Conservation (phyloP, 176 grass and related monocot species). For the Rhynchospora pubera region DNA sequence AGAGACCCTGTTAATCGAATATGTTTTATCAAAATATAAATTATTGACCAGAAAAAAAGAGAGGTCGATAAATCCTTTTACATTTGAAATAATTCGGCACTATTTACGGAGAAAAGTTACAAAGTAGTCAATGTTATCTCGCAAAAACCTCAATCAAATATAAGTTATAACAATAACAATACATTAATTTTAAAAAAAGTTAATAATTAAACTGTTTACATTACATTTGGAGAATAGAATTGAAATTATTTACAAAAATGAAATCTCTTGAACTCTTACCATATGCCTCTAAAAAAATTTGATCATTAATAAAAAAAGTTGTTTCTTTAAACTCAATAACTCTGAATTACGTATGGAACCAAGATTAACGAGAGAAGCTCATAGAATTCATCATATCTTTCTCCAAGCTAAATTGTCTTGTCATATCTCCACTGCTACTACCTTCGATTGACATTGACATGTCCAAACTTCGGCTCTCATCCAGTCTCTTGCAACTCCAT, state of each 20-base stretch:
- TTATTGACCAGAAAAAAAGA: neutral
- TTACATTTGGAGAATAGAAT: too few relatives aligned
- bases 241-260: neutral
- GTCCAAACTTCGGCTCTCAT: neutral
- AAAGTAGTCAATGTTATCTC: neutral
- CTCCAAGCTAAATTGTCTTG: conserved; percentile 32
- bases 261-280: neutral
- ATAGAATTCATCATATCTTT: conserved; percentile 31
- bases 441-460: conserved; percentile 13
- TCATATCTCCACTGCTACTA: neutral
- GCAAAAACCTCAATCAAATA: too few relatives aligned
- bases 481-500: neutral
- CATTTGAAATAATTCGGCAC: neutral
- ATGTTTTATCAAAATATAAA: neutral
- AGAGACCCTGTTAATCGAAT: neutral
- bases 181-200: too few relatives aligned
- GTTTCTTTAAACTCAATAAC: neutral
- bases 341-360: neutral
- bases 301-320: neutral
- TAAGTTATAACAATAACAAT: too few relatives aligned
- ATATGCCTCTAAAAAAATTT: neutral
- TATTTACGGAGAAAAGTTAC: neutral
- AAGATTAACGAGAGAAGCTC: conserved; percentile 29
- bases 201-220: too few relatives aligned
- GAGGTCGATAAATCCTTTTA: neutral